phyloP scores from a whole-genome alignment of 805 yeast species.

The Cyberlindnera mycetangii region DNA sequence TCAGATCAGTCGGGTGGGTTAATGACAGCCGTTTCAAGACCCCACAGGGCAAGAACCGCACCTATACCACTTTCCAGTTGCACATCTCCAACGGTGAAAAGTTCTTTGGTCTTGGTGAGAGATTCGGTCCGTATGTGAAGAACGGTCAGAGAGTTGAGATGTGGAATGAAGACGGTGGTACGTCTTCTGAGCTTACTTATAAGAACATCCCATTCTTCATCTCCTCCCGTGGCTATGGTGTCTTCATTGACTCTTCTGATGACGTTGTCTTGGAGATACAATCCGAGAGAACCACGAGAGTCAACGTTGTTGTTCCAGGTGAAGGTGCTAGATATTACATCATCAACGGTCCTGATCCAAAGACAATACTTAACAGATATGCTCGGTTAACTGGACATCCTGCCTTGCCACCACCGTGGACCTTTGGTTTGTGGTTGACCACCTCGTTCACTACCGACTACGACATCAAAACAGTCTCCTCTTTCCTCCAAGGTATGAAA shows the following conservation, averaged over 20 bases:
- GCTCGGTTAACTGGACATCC: constrained; percentile 24
- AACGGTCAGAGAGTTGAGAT: constrained; percentile 26
- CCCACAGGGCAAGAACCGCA: constrained; percentile 9
- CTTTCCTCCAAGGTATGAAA: constrained; percentile 23
- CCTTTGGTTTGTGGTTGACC: constrained; percentile 24
- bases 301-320: constrained; percentile 20
- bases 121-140: constrained; percentile 25
- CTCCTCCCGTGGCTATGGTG: constrained; percentile 25
- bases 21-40: constrained; percentile 15
- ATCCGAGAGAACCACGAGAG: constrained; percentile 24
- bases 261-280: constrained; percentile 22
- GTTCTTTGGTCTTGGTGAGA: constrained; percentile 25
- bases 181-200: constrained; percentile 24
- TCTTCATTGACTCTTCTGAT: constrained; percentile 21
- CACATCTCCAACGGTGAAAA: constrained; percentile 25
- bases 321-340: constrained; percentile 24
- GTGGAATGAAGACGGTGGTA: constrained; percentile 28
- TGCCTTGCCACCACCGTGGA: constrained; percentile 25
- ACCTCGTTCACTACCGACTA: constrained; percentile 26
- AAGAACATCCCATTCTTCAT: constrained; percentile 25
- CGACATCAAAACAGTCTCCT: constrained; percentile 21
- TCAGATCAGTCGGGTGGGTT: constrained; percentile 26
- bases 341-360: constrained; percentile 26
- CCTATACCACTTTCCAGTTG: constrained; percentile 20
- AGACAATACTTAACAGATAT: constrained; percentile 22